Percentiles rank a stretch among this genome's conserved stretches.
Evolutionary conservation across 2,329 filamentous ascomycete genomes (phyloP).

Genomic region (Verruconis gallopava): DNA sequence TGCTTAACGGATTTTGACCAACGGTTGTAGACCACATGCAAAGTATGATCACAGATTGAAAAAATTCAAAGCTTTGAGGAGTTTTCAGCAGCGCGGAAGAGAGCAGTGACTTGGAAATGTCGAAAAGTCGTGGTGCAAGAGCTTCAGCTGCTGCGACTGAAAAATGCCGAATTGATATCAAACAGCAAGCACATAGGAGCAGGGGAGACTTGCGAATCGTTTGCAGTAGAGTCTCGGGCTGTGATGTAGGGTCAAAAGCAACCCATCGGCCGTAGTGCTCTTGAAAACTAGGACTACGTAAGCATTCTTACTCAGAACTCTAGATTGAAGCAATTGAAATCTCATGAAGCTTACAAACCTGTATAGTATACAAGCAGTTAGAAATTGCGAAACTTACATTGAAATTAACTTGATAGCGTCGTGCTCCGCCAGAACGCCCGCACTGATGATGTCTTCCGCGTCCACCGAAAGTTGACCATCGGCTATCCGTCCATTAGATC

Average conservation of each 20-base stretch:
- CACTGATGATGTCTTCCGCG: constrained; percentile 1
- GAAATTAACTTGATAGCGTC: constrained; percentile 6
- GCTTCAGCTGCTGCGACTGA: constrained; percentile 24
- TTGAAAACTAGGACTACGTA: constrained; percentile 23
- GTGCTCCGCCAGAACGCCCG: constrained; percentile 1
- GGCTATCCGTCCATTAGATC: constrained; percentile 1
- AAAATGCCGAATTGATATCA: constrained; percentile 31
- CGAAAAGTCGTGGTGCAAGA: constrained; percentile 26
- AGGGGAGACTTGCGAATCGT: constrained; percentile 25
- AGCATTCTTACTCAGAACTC: no score
- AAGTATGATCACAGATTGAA: constrained; percentile 30
- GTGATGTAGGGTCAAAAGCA: constrained; percentile 20
- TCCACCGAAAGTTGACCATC: neutral
- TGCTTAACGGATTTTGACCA: constrained; percentile 29
- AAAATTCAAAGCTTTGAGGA: constrained; percentile 31
- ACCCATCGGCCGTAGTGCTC: constrained; percentile 33
- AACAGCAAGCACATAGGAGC: constrained; percentile 26
- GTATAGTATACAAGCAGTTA: constrained; percentile 17
- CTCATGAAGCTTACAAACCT: constrained; percentile 16
- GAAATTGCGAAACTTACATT: constrained; percentile 10
- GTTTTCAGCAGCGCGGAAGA: constrained; percentile 22
- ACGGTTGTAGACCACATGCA: constrained; percentile 35
- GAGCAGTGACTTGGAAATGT: constrained; percentile 21
- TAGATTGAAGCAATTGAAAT: no score
- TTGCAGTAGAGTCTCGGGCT: constrained; percentile 19